Evolutionary conservation across 148 eudicot species (phyloP).

Genomic region (Camellia lanceoleosa): DNA sequence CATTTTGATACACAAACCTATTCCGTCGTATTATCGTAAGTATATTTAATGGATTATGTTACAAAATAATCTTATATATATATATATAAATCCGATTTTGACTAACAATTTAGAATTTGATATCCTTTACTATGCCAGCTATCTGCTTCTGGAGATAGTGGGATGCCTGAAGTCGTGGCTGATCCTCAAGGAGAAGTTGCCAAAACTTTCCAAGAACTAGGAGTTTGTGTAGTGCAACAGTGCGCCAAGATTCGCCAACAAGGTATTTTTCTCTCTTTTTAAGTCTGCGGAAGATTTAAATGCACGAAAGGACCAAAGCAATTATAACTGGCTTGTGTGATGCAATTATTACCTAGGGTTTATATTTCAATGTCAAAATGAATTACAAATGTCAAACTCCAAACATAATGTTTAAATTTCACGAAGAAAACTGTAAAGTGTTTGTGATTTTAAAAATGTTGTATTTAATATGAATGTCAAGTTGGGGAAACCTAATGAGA

Average conservation of each 20-base stretch:
- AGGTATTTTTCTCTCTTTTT: constrained; percentile 39
- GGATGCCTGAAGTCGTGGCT: constrained; percentile 88
- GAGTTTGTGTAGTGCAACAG: constrained; percentile 95
- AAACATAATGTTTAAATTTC: background rate
- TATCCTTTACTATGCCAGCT: constrained; percentile 42
- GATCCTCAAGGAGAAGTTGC: constrained; percentile 96
- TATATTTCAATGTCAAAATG: background rate
- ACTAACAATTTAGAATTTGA: background rate
- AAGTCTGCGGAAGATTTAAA: background rate
- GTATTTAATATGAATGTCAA: background rate
- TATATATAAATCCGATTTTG: background rate
- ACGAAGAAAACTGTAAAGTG: background rate
- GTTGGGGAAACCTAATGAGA: background rate
- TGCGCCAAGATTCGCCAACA: constrained; percentile 99
- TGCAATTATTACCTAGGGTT: background rate
- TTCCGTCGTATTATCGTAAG: background rate
- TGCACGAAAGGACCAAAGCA: background rate
- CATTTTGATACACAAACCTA: background rate
- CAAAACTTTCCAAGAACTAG: constrained; percentile 78
- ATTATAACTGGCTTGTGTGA: background rate
- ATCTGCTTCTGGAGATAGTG: constrained; percentile 98
- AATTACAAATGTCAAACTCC: background rate
- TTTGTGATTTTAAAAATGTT: background rate
- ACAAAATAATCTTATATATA: too few species aligned
- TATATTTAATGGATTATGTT: background rate